Percentiles rank a stretch among this genome's conserved stretches.
Evolutionary conservation across 257 asterid species (phyloP).

Genomic region (Solanum lignicaule): DNA sequence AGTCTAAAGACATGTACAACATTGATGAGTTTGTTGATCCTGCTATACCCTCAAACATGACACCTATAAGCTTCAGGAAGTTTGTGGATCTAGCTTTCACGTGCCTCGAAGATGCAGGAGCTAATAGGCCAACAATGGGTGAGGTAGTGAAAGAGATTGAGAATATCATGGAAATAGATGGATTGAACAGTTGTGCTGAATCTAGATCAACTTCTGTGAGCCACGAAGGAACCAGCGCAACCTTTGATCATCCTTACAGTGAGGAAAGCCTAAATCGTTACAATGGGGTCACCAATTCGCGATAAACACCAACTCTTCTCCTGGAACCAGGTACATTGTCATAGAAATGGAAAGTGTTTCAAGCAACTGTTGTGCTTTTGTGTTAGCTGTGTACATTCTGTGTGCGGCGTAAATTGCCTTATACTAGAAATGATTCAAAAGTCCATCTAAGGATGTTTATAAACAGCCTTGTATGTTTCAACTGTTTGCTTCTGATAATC

Average conservation of each 20-base stretch:
- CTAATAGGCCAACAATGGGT: constrained; percentile 5
- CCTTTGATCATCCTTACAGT: background rate
- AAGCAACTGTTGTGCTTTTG: background rate
- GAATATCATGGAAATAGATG: constrained; percentile 6
- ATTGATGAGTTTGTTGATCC: constrained; percentile 1
- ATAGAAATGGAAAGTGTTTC: background rate
- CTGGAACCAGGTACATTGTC: background rate
- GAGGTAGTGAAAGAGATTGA: constrained; percentile 8
- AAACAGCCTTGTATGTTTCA: background rate
- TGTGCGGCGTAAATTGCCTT: background rate
- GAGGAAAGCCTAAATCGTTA: background rate
- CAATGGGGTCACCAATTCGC: background rate
- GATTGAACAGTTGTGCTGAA: background rate
- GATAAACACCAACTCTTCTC: background rate
- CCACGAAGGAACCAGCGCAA: constrained; percentile 12
- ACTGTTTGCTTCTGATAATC: background rate
- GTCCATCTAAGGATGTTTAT: background rate
- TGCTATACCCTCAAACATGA: background rate
- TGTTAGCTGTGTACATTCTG: background rate
- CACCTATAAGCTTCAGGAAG: background rate
- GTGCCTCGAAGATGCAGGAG: background rate
- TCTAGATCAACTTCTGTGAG: constrained; percentile 21
- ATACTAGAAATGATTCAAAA: background rate
- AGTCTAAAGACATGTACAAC: constrained; percentile 1
- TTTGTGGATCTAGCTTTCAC: constrained; percentile 3